Evolutionary conservation across 345 rosid species (phyloP).

Genomic region (Pugionium cornutum): DNA sequence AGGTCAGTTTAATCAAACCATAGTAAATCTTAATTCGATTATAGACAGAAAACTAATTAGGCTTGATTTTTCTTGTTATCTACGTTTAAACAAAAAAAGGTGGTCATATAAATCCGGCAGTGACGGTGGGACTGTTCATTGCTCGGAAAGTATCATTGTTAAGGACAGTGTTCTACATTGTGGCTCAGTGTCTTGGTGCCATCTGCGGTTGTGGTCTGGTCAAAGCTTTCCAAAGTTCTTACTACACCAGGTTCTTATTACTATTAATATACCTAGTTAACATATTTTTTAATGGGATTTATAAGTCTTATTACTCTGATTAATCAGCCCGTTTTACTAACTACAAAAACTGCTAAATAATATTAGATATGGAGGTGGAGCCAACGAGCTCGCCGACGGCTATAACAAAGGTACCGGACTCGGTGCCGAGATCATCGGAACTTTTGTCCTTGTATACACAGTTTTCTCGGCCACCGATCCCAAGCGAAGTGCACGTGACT

Average conservation of each 20-base stretch:
- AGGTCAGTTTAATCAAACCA: no score
- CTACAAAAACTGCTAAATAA: not conserved
- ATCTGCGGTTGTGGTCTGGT: constrained; percentile 64
- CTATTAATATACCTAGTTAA: no score
- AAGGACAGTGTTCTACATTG: constrained; percentile 59
- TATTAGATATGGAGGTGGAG: constrained; percentile 51
- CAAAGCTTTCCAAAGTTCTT: constrained; percentile 59
- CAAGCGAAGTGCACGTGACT: constrained; percentile 60
- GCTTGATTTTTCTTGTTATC: not conserved
- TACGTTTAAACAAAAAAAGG: constrained; percentile 35
- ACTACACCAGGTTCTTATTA: constrained; percentile 47
- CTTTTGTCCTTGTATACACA: no score
- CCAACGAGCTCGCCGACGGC: constrained; percentile 51
- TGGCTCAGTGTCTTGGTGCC: constrained; percentile 72
- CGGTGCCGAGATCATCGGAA: constrained; percentile 40
- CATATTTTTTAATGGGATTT: no score
- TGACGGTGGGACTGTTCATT: constrained; percentile 62
- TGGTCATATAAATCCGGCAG: constrained; percentile 71
- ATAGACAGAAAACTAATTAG: no score
- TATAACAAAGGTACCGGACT: constrained; percentile 52
- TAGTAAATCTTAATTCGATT: no score
- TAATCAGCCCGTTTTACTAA: no score
- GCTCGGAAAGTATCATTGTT: constrained; percentile 55
- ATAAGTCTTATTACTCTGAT: no score
- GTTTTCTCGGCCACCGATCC: constrained; percentile 71